Evolutionary conservation across 352 stramenopile genomes (phyloP).

Genomic region (Phytophthora pseudosyringae): DNA sequence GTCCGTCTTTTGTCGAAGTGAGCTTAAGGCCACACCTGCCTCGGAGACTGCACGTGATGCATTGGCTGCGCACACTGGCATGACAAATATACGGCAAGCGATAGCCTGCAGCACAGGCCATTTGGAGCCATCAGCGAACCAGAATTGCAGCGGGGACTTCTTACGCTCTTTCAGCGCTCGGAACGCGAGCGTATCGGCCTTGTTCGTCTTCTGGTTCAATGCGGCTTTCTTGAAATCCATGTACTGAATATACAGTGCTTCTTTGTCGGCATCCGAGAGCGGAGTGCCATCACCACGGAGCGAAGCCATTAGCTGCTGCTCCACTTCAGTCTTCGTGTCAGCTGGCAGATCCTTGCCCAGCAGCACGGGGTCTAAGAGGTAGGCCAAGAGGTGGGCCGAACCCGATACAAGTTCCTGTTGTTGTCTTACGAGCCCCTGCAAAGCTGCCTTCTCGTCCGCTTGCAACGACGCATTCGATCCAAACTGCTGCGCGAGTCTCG

Average conservation of each 20-base stretch:
- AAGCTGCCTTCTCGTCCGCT: slow-evolving; percentile 30
- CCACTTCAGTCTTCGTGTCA: slow-evolving; percentile 38
- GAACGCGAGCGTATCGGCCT: slow-evolving; percentile 44
- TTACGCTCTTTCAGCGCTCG: slow-evolving; percentile 56
- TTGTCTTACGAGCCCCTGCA: slow-evolving; percentile 31
- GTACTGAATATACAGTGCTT: slow-evolving; percentile 55
- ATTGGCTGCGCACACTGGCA: slow-evolving; percentile 35
- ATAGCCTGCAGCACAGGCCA: slow-evolving; percentile 58
- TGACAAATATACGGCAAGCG: slow-evolving; percentile 46
- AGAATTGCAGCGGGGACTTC: slow-evolving; percentile 59
- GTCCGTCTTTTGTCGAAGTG: slow-evolving; percentile 23
- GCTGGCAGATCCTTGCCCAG: slow-evolving; percentile 43
- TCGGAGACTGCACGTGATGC: slow-evolving; percentile 11
- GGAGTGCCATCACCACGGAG: slow-evolving; percentile 24
- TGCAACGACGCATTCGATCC: slow-evolving; percentile 25
- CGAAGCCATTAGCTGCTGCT: slow-evolving; percentile 43
- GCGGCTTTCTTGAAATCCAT: slow-evolving; percentile 50
- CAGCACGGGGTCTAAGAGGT: slow-evolving; percentile 55
- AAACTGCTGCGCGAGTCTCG: slow-evolving; percentile 31
- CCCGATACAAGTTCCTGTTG: slow-evolving; percentile 30
- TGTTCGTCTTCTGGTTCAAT: slow-evolving; percentile 38
- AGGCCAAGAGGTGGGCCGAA: slow-evolving; percentile 34
- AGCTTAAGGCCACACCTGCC: slow-evolving; percentile 6
- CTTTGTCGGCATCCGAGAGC: slow-evolving; percentile 34
- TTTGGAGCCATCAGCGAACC: slow-evolving; percentile 53